Conservation (phyloP, 2,329 filamentous ascomycete genomes). For the Tolypocladium tropicale region DNA sequence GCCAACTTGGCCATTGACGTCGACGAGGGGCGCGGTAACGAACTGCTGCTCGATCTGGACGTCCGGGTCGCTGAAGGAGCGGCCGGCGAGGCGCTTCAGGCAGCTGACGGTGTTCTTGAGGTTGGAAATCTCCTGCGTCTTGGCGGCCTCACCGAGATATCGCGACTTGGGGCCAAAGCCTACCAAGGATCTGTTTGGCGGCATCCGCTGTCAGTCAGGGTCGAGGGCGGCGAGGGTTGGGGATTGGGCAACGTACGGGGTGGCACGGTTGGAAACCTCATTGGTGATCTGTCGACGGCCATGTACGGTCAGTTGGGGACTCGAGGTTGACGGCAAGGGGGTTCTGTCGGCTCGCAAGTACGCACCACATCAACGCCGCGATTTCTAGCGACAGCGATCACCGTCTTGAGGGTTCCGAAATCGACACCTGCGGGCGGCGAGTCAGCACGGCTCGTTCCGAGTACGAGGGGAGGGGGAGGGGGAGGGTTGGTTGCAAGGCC, state of each 20-base stretch:
- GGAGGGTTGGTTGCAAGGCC: background rate
- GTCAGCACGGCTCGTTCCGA: slow-evolving; percentile 5
- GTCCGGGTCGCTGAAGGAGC: slow-evolving; percentile 81
- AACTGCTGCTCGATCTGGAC: slow-evolving; percentile 86
- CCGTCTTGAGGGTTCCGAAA: slow-evolving; percentile 93
- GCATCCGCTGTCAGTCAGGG: background rate
- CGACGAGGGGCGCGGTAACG: slow-evolving; percentile 75
- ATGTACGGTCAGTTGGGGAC: background rate
- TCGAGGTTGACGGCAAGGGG: too few species aligned
- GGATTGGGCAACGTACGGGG: slow-evolving; percentile 65
- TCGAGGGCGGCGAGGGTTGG: background rate
- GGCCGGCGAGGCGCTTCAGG: slow-evolving; percentile 86
- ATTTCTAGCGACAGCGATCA: slow-evolving; percentile 94
- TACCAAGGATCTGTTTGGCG: slow-evolving; percentile 62
- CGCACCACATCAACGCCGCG: slow-evolving; percentile 97
- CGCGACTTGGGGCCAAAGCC: slow-evolving; percentile 90
- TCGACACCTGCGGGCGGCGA: slow-evolving; percentile 59
- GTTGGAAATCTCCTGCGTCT: slow-evolving; percentile 99
- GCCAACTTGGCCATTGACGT: slow-evolving; percentile 89
- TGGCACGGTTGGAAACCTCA: slow-evolving; percentile 96
- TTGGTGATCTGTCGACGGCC: slow-evolving; percentile 67
- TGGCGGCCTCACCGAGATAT: slow-evolving; percentile 89
- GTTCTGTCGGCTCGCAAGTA: slow-evolving; percentile 26
- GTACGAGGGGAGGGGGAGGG: background rate
- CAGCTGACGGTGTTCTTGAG: slow-evolving; percentile 96